Evolutionary conservation across 2,329 filamentous ascomycete genomes (phyloP).

Genomic region (Fusarium transvaalense): DNA sequence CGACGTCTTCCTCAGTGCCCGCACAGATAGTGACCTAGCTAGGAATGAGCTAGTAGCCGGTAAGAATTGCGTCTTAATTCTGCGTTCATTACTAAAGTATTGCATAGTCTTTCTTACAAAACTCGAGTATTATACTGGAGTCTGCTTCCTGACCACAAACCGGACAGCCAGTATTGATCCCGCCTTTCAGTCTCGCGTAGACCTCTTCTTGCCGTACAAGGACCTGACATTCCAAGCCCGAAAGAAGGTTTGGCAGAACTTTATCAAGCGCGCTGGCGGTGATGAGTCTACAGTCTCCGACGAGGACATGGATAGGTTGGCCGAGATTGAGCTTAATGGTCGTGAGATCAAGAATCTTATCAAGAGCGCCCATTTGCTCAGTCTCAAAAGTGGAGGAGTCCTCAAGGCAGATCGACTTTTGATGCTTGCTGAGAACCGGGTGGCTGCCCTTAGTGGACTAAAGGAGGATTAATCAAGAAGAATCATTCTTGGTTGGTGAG

Average conservation of each 20-base stretch:
- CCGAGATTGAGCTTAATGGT: conserved; percentile 58
- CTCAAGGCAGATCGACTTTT: conserved; percentile 49
- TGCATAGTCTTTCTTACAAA: conserved; percentile 47
- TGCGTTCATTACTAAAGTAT: not conserved
- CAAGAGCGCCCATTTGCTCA: conserved; percentile 56
- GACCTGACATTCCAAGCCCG: conserved; percentile 49
- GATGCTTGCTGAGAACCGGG: conserved; percentile 52
- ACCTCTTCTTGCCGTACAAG: conserved; percentile 49
- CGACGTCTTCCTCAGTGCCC: conserved; percentile 55
- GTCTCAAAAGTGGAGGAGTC: conserved; percentile 48
- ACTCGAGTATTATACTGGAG: conserved; percentile 56
- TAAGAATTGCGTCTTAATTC: not conserved
- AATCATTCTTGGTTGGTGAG: no score
- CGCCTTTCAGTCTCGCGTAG: conserved; percentile 55
- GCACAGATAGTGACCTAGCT: conserved; percentile 51
- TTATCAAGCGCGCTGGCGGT: conserved; percentile 49
- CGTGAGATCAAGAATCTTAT: conserved; percentile 64
- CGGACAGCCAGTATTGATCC: conserved; percentile 53
- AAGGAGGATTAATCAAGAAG: not conserved
- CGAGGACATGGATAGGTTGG: conserved; percentile 52
- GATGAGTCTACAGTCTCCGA: conserved; percentile 48
- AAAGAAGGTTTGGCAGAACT: conserved; percentile 54
- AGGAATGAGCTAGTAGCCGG: conserved; percentile 57
- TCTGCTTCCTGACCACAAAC: conserved; percentile 57
- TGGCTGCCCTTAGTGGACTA: conserved; percentile 24